A percentile compares a stretch with the other conserved stretches of the same genome.
These are phyloP conservation scores for Diospyros lotus DNA, from an alignment of 148 eudicot species.

Conservation along the genomic window DNA sequence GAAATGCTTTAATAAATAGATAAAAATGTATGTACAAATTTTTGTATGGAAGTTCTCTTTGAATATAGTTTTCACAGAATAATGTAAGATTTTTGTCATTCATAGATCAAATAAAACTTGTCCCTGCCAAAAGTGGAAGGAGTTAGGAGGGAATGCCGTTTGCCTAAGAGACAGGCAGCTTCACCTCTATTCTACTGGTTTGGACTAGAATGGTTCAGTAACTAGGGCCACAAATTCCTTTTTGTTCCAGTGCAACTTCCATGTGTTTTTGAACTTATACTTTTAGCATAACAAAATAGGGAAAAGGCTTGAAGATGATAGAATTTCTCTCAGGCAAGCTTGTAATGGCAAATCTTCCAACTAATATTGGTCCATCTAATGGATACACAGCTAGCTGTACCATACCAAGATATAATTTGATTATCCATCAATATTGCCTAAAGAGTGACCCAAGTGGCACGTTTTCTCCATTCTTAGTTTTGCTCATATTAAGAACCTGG, in stretches of 20 bases:
- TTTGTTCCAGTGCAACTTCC: neutral
- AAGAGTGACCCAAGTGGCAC: neutral
- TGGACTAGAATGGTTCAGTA: neutral
- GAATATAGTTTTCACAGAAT: no score
- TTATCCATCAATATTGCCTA: neutral
- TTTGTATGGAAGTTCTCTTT: no score
- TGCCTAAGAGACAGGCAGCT: no score
- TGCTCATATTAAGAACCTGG: neutral
- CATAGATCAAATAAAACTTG: no score
- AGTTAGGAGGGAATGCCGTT: no score
- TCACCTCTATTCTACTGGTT: no score
- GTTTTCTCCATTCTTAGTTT: neutral
- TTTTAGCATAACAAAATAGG: conserved; percentile 14
- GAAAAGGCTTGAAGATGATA: neutral
- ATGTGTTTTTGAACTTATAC: neutral
- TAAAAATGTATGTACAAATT: no score
- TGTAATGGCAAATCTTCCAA: neutral
- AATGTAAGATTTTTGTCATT: no score
- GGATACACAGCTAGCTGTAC: neutral
- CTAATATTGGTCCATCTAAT: neutral
- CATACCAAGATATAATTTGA: neutral
- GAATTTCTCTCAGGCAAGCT: no score
- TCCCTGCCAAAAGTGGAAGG: no score
- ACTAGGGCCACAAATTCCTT: neutral
- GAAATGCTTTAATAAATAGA: no score